Evolutionary conservation across 129 eudicot species (phyloP), one percentile per base, ranked within the genome.

Genomic region (Pittosporum tobira): DNA sequence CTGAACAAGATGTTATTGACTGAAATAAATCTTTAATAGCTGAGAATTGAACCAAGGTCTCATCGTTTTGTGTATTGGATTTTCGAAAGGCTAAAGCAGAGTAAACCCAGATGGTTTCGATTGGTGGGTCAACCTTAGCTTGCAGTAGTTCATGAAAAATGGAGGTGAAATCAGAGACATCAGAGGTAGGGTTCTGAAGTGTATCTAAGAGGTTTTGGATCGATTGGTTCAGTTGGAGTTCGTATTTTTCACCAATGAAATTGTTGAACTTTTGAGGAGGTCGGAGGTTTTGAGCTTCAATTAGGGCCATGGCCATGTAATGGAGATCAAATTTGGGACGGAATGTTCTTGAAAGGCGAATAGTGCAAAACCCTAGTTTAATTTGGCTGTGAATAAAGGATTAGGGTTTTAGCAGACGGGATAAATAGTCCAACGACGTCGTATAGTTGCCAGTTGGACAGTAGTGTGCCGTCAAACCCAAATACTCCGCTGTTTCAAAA

Each of bases 41-140:
- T 53, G 28, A 43, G 20, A 84, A 21, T 48, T 59, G 75, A 50
- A 71, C 77, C 62, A 79, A 76, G 16, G 60, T 48, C 50, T 74
- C 83, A 46, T 67, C 70, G 30, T 82, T 71, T 40, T 63, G 24
- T 16, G 74, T 5, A 22, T 45, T 75, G 15, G 54, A 38, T 50
- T 28, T 21, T 25, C 34, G 72, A 63, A 64, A 84, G 46, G 66
- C 21, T 52, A 88, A 66, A 61, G 81, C 67, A 2, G 94, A 62
- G 58, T 63, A 79, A 46, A 82, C 34, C 97, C 97, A 88, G 55
- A 85, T 75, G 51, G 79, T 71, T 78, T 88, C 97, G 15, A 85
- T 70, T 50, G 73, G 88, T 14, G 95, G 93, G 54, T 71, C 49
- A 4, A 71, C 57, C 66, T 71, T 84, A 44, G 61, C 64, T 61